Conservation (phyloP, 176 grass and related monocot genomes). For the Musa schizocarpa region DNA sequence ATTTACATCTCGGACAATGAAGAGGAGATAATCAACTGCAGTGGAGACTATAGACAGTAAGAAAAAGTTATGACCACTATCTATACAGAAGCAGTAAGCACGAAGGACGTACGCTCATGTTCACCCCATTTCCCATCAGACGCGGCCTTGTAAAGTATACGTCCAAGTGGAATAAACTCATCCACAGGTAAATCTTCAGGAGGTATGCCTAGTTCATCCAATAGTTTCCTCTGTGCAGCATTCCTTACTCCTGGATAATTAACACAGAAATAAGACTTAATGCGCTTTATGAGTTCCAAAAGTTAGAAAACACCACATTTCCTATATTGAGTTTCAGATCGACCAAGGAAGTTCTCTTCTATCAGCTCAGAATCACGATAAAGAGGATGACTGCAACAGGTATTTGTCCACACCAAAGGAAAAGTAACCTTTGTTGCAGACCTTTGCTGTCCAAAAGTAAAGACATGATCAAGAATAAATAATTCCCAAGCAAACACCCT, state of each 20-base stretch:
- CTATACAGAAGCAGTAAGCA: background rate
- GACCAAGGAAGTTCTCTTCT: conserved; percentile 59
- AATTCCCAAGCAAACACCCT: too few relatives aligned
- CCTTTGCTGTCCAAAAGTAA: conserved; percentile 49
- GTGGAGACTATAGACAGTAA: background rate
- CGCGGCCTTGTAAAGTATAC: conserved; percentile 96
- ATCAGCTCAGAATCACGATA: conserved; percentile 76
- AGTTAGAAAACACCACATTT: background rate
- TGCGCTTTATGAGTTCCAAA: background rate
- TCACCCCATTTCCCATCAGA: conserved; percentile 98
- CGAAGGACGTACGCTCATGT: conserved; percentile 64
- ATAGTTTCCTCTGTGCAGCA: conserved; percentile 84
- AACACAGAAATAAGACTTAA: background rate
- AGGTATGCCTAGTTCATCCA: conserved; percentile 85
- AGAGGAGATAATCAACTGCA: conserved; percentile 81
- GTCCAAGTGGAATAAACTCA: conserved; percentile 71
- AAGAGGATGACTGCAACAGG: conserved; percentile 85
- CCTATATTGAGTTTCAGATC: background rate
- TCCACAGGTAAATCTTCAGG: conserved; percentile 73
- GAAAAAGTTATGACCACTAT: background rate
- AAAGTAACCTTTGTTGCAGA: conserved; percentile 87
- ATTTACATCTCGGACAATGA: conserved; percentile 69
- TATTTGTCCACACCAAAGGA: conserved; percentile 88
- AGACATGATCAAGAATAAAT: background rate
- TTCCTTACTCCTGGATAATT: conserved; percentile 64